Base-by-base conservation (phyloP, 139 green algal genomes). In the Pleodorina starrii region DNA sequence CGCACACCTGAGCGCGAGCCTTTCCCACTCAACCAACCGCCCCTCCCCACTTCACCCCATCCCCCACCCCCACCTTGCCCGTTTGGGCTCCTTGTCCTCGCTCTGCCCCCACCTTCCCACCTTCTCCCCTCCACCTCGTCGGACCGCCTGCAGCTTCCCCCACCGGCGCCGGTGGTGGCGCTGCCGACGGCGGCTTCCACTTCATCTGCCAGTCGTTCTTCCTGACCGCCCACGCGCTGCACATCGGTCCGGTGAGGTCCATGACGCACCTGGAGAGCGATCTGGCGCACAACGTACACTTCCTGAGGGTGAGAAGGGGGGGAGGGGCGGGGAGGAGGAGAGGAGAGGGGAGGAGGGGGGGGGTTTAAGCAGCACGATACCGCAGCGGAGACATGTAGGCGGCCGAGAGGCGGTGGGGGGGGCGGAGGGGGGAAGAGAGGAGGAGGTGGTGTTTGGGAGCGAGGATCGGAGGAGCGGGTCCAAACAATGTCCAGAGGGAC, bases 121-220 rank as follows among this genome's bases (percentile, higher is more conserved):
- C 9, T 12, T 66, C 29, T 66, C 54, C 54, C 54, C 3, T 12
- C 54, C 9, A 25, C 54, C 54, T 21, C 9, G 54, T n/a, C n/a
- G n/a, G n/a, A 10, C 48, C 48, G 48, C 48, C 10, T 6, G 21
- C 51, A 85, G 84, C 36, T 14, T 76, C 36, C 9, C 46, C 76
- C 42, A 44, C 59, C 17, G 44, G 21, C 25, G 35, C 43, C 14
- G 48, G 43, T 32, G 82, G 48, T 78, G 82, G 60, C 77, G 46
- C 19, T 71, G 46, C 21, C 32, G 42, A 83, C 63, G 50, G 80
- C 63, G 50, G 85, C 23, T 99, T 95, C 90, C 94, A 98, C 87
- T 99, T 99, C 93, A 98, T 99, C 83, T 99, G 97, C 89, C 96
- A 99, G 86, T 96, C 93, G 88, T 99, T 99, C 93, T 99, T 99